Evolutionary conservation across 768 basidiomycete species (phyloP), one percentile per base, ranked within the genome.

Genomic region (Naganishia vaughanmartiniae): DNA sequence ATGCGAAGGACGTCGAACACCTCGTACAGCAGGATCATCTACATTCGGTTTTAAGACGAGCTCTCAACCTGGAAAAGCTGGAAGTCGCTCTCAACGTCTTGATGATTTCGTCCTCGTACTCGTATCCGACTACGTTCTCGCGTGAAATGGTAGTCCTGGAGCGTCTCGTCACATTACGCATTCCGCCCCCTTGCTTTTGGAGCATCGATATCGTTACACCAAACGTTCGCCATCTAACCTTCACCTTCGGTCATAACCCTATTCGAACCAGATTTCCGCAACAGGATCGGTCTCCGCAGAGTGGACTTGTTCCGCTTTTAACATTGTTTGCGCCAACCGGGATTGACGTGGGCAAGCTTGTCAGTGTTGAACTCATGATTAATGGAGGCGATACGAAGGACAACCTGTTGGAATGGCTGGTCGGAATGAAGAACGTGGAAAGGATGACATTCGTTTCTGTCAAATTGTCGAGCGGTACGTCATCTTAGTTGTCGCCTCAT

Each of bases 311-410:
- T 26, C 28, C 33, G 1, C 5, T 15, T 7, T 34, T 34, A 30
- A 9, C 28, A 7, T 31, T 30, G 28, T 34, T 55, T 17, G 14
- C 30, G 15, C 54, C 33, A 5, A 55, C 54, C 1, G 30, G 33
- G 19, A 55, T 55, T 30, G 26, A 55, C 7, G 33, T 55, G 12
- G 54, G 30, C 30, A 30, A 34, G 30, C 54, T 55, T 30, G 30
- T 55, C 30, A 55, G 54, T 26, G 54, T 55, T 4, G 54, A 55
- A 19, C 17, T 55, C 7, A 55, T 55, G 54, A 55, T 55, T 5
- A 55, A 55, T 19, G 54, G 54, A 31, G 30, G 54, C 10, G 54
- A 55, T 33, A 55, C 54, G 17, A 34, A 31, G 33, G 54, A 55
- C 7, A 34, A 31, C 5, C 6, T 55, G 54, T 17, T 34, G 26